Conservation (phyloP, 805 yeast genomes). For the Lipomyces yamanashiensis region DNA sequence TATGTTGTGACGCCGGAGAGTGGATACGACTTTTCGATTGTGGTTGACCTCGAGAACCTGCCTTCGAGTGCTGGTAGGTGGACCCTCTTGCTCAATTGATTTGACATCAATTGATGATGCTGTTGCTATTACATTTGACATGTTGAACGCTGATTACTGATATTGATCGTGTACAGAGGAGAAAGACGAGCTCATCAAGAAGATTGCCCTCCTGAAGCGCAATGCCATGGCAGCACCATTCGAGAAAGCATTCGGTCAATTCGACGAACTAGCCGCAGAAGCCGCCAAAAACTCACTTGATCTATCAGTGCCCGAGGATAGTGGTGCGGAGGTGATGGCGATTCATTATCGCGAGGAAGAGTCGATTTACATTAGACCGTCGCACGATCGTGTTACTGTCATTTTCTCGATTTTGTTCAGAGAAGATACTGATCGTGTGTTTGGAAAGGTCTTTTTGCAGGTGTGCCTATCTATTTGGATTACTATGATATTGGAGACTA, state of each 20-base stretch:
- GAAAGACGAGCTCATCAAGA: constrained; percentile 58
- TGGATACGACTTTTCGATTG: constrained; percentile 81
- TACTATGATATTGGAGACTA: background rate
- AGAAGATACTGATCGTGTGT: constrained; percentile 93
- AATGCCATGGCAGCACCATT: constrained; percentile 92
- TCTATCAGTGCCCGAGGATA: constrained; percentile 49
- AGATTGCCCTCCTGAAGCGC: constrained; percentile 78
- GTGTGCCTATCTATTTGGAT: constrained; percentile 12
- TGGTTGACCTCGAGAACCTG: constrained; percentile 60
- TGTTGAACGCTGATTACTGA: background rate
- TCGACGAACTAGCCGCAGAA: constrained; percentile 63
- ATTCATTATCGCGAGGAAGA: constrained; percentile 92
- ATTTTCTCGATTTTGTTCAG: constrained; percentile 92
- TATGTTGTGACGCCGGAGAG: constrained; percentile 62
- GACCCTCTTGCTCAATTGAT: background rate
- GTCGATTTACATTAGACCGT: constrained; percentile 85
- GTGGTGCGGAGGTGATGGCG: constrained; percentile 61
- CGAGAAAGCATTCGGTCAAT: constrained; percentile 79
- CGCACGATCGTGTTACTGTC: constrained; percentile 95
- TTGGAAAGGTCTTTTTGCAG: constrained; percentile 86
- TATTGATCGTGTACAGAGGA: constrained; percentile 48
- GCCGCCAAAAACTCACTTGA: constrained; percentile 48
- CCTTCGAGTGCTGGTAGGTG: constrained; percentile 41
- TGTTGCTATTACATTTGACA: no score
- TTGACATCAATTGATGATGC: background rate